Evolutionary conservation across 805 yeast genomes (phyloP).

Genomic region (Yueomyces sinensis): DNA sequence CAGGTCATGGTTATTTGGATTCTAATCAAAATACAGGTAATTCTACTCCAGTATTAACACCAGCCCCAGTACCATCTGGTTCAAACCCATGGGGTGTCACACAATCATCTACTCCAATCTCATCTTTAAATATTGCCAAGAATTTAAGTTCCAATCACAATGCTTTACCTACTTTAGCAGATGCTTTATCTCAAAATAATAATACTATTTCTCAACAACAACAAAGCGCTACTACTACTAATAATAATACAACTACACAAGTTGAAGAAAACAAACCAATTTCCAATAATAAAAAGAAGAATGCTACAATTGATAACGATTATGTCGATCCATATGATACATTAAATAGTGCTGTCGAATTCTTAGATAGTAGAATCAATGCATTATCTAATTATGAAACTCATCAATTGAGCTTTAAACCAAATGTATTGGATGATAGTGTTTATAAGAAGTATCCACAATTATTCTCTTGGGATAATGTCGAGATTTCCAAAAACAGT

Average conservation of each 20-base stretch:
- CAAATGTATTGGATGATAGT: slow-evolving; percentile 17
- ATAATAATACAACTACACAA: slow-evolving; percentile 5
- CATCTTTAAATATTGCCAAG: slow-evolving; percentile 14
- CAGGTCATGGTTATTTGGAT: slow-evolving; percentile 3
- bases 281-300: slow-evolving; percentile 17
- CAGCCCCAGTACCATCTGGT: slow-evolving; percentile 22
- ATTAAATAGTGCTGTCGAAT: slow-evolving; percentile 31
- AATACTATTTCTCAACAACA: background rate
- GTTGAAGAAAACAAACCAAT: background rate
- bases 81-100: slow-evolving; percentile 25
- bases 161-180: slow-evolving; percentile 18
- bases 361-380: slow-evolving; percentile 35
- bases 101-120: slow-evolving; percentile 18
- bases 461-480: slow-evolving; percentile 34
- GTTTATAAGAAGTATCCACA: slow-evolving; percentile 27
- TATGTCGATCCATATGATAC: slow-evolving; percentile 35
- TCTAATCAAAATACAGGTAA: slow-evolving; percentile 3
- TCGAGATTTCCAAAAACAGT: slow-evolving; percentile 24
- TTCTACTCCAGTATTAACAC: slow-evolving; percentile 19
- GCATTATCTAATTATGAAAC: slow-evolving; percentile 27
- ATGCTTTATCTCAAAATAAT: slow-evolving; percentile 6
- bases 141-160: slow-evolving; percentile 9
- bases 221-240: slow-evolving; percentile 3
- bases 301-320: slow-evolving; percentile 23
- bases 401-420: slow-evolving; percentile 28